Evolutionary conservation across 805 yeast genomes (phyloP).

Genomic region (Lipomyces japonicus): DNA sequence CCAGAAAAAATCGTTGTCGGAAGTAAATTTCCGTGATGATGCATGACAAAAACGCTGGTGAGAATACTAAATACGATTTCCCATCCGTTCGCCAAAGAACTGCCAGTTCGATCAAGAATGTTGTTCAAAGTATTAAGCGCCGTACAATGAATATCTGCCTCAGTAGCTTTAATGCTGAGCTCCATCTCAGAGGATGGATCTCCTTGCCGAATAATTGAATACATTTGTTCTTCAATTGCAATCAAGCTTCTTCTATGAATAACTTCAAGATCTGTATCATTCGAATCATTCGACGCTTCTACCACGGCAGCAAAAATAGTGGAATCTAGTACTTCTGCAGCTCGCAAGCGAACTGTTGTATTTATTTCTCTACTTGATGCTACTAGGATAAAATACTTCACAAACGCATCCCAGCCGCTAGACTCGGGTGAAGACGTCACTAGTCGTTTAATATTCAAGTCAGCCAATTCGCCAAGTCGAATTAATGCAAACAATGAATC

Average conservation of each 20-base stretch:
- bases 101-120: constrained; percentile 76
- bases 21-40: constrained; percentile 18
- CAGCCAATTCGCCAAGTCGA: constrained; percentile 51
- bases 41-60: constrained; percentile 32
- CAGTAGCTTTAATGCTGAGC: constrained; percentile 42
- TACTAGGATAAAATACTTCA: constrained; percentile 46
- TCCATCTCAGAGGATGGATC: constrained; percentile 25
- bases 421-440: constrained; percentile 34
- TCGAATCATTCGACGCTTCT: constrained; percentile 16
- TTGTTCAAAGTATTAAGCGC: constrained; percentile 61
- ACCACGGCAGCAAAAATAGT: constrained; percentile 38
- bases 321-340: constrained; percentile 52
- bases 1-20: constrained; percentile 18
- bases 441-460: constrained; percentile 52
- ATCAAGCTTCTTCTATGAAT: constrained; percentile 42
- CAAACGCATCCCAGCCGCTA: constrained; percentile 48
- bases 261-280: constrained; percentile 16
- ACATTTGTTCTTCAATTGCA: constrained; percentile 46
- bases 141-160: constrained; percentile 63
- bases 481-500: constrained; percentile 46
- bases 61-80: constrained; percentile 58
- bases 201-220: constrained; percentile 18
- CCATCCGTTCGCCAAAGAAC: constrained; percentile 65
- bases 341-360: constrained; percentile 46
- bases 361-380: constrained; percentile 45